Percentiles rank a stretch among this genome's conserved stretches.
phyloP scores from a whole-genome alignment of 495 filamentous ascomycete genomes.

The Penicillium steckii region DNA sequence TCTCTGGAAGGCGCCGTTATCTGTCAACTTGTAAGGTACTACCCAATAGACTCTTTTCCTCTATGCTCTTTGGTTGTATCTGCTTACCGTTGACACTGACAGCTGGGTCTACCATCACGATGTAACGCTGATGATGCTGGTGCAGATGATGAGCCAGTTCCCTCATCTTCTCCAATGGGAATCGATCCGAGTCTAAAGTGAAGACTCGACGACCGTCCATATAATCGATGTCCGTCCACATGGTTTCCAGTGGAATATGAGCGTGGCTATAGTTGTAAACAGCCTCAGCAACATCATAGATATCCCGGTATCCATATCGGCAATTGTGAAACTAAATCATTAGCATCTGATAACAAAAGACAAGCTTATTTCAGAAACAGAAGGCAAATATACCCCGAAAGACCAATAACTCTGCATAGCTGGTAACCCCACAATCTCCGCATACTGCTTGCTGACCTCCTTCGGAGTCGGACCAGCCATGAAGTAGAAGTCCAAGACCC shows the following conservation, averaged over 20 bases:
- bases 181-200: slow-evolving; percentile 71
- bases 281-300: slow-evolving; percentile 75
- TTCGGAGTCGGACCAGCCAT: slow-evolving; percentile 69
- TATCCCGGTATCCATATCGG: slow-evolving; percentile 76
- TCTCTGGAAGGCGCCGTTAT: slow-evolving; percentile 64
- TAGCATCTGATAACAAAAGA: no score
- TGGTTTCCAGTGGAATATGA: slow-evolving; percentile 77
- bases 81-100: slow-evolving; percentile 47
- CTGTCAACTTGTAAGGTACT: no score
- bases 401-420: slow-evolving; percentile 86
- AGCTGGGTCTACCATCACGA: slow-evolving; percentile 87
- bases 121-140: slow-evolving; percentile 70
- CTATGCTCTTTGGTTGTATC: no score
- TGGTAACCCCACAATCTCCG: slow-evolving; percentile 64
- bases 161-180: slow-evolving; percentile 65
- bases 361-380: not conserved
- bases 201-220: slow-evolving; percentile 70
- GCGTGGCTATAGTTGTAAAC: slow-evolving; percentile 77
- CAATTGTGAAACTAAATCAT: slow-evolving; percentile 71
- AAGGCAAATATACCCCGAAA: slow-evolving; percentile 61
- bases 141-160: slow-evolving; percentile 72
- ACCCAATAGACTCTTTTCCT: no score
- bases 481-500: slow-evolving; percentile 84
- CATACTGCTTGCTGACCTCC: slow-evolving; percentile 72
- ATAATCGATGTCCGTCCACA: slow-evolving; percentile 89